Percentiles rank a stretch among this genome's conserved stretches.
phyloP scores from a whole-genome alignment of 176 grass and related monocot genomes.

The Chloris gayana region DNA sequence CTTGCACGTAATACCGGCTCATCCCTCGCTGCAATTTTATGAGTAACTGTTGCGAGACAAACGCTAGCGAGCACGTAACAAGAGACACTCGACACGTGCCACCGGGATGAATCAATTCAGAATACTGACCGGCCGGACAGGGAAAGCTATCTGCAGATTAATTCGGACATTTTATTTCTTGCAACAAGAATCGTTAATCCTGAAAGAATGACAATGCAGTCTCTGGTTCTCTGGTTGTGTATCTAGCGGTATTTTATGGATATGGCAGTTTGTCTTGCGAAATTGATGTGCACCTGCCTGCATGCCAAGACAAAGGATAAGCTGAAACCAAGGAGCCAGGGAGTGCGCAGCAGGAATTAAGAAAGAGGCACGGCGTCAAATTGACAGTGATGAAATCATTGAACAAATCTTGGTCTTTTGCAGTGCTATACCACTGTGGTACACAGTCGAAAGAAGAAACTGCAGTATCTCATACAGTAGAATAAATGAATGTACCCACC shows the following conservation, averaged over 20 bases:
- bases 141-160: no score
- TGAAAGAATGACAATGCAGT: no score
- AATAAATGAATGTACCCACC: background rate
- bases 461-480: background rate
- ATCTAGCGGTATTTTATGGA: no score
- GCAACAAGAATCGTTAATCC: no score
- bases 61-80: constrained; percentile 30
- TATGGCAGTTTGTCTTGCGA: no score
- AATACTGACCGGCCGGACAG: no score
- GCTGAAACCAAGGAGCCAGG: constrained; percentile 28
- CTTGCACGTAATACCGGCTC: constrained; percentile 13
- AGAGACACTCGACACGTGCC: constrained; percentile 11
- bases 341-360: background rate
- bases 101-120: no score
- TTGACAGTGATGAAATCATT: constrained; percentile 16
- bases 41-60: constrained; percentile 39
- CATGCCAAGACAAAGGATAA: background rate
- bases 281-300: background rate
- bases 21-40: background rate
- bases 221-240: no score
- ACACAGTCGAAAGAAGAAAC: background rate
- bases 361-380: background rate
- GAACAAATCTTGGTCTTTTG: background rate
- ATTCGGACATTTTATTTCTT: no score
- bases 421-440: background rate